Evolutionary conservation across 768 basidiomycete genomes (phyloP).

Genomic region (Rhizopogon vulgaris): DNA sequence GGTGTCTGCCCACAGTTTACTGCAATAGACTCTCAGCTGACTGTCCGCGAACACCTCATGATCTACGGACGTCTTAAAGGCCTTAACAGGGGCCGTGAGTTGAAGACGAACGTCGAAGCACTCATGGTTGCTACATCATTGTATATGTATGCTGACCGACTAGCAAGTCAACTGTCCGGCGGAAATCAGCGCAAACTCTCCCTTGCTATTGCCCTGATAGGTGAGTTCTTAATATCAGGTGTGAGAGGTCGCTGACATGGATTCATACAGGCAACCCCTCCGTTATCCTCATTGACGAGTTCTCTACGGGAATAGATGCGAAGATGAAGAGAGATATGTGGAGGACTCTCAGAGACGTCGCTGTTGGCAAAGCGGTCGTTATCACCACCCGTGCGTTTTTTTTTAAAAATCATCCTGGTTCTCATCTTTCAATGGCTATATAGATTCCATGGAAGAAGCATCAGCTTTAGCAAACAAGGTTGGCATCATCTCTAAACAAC

Average conservation of each 20-base stretch:
- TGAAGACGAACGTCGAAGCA: slow-evolving; percentile 47
- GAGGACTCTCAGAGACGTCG: slow-evolving; percentile 60
- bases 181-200: slow-evolving; percentile 77
- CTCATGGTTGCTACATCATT: slow-evolving; percentile 58
- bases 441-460: slow-evolving; percentile 83
- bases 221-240: slow-evolving; percentile 23
- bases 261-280: slow-evolving; percentile 55
- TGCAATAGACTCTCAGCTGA: slow-evolving; percentile 72
- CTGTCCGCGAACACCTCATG: slow-evolving; percentile 68
- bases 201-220: slow-evolving; percentile 71
- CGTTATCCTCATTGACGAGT: slow-evolving; percentile 77
- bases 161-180: slow-evolving; percentile 71
- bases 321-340: slow-evolving; percentile 85
- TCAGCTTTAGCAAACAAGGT: slow-evolving; percentile 72
- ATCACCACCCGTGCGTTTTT: slow-evolving; percentile 59
- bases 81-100: slow-evolving; percentile 40
- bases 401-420: slow-evolving; percentile 4
- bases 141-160: slow-evolving; percentile 53
- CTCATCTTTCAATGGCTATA: background rate
- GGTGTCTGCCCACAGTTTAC: slow-evolving; percentile 86
- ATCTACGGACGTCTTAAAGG: slow-evolving; percentile 76
- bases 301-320: slow-evolving; percentile 78
- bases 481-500: slow-evolving; percentile 64
- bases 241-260: background rate
- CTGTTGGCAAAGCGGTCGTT: slow-evolving; percentile 62